Conservation (phyloP, 805 yeast genomes). For the Yamadazyma nakazawae region DNA sequence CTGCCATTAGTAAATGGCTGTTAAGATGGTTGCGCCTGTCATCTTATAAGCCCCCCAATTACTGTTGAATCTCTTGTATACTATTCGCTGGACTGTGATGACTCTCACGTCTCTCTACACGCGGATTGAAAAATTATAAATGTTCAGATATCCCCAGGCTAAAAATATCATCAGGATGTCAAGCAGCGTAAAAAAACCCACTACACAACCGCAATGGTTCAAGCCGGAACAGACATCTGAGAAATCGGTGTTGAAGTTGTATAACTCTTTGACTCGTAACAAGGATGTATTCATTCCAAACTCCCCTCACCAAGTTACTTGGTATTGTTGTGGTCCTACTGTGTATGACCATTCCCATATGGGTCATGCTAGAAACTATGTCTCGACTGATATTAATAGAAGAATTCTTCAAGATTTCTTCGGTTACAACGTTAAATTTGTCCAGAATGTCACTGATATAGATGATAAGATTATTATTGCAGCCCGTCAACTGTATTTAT, state of each 20-base stretch:
- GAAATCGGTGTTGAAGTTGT: slow-evolving; percentile 51
- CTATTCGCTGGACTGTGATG: neutral
- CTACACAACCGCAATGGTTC: slow-evolving; percentile 40
- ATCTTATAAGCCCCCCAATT: neutral
- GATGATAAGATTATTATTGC: slow-evolving; percentile 95
- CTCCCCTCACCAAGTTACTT: slow-evolving; percentile 62
- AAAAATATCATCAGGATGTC: slow-evolving; percentile 17
- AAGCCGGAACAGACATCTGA: slow-evolving; percentile 13
- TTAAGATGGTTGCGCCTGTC: no score
- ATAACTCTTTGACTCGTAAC: slow-evolving; percentile 78
- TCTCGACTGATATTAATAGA: slow-evolving; percentile 88
- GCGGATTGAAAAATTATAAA: slow-evolving; percentile 2
- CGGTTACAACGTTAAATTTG: slow-evolving; percentile 82
- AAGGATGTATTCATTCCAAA: slow-evolving; percentile 79
- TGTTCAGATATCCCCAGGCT: slow-evolving; percentile 7
- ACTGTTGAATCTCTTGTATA: neutral
- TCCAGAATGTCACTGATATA: slow-evolving; percentile 97
- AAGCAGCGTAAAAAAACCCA: slow-evolving; percentile 23
- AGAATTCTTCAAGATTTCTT: slow-evolving; percentile 86
- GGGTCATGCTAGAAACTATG: slow-evolving; percentile 99
- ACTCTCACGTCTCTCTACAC: neutral
- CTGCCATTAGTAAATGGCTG: no score
- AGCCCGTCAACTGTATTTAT: slow-evolving; percentile 85
- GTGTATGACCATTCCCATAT: slow-evolving; percentile 94
- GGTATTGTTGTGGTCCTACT: slow-evolving; percentile 99